Conservation (phyloP, 2,329 filamentous ascomycete genomes). For the Arthrobotrys musiformis region DNA sequence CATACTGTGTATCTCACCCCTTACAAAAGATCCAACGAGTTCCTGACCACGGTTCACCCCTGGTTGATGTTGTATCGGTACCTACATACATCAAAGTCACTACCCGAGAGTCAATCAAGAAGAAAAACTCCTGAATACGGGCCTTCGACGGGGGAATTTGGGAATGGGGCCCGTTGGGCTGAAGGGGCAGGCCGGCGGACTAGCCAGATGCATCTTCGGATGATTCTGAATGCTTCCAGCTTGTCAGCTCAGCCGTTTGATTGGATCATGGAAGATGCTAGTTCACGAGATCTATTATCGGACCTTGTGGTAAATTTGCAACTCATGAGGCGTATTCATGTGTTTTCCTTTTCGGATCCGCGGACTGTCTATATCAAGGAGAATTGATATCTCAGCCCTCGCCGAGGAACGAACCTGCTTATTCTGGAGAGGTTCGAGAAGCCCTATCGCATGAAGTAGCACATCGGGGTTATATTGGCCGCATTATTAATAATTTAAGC, state of each 20-base stretch:
- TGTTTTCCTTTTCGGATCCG: background rate
- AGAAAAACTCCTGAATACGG: background rate
- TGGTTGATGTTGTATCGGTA: conserved; percentile 23
- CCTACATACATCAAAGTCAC: conserved; percentile 8
- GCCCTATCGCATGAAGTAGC: conserved; percentile 10
- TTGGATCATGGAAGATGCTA: conserved; percentile 12
- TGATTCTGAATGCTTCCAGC: conserved; percentile 12
- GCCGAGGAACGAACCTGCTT: conserved; percentile 17
- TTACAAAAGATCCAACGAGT: conserved; percentile 8
- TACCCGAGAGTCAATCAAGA: conserved; percentile 15
- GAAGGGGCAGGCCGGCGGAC: conserved; percentile 34
- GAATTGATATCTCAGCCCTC: background rate
- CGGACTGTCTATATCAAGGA: background rate
- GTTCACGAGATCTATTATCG: conserved; percentile 1
- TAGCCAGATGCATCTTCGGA: conserved; percentile 25
- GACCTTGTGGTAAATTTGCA: conserved; percentile 10
- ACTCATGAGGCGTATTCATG: background rate
- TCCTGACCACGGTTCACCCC: conserved; percentile 16
- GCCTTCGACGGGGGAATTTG: background rate
- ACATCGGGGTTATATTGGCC: background rate
- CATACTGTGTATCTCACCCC: conserved; percentile 30
- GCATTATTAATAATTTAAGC: conserved; percentile 12
- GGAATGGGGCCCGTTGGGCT: conserved; percentile 22
- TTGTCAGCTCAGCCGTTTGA: conserved; percentile 14
- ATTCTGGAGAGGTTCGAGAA: conserved; percentile 33